phyloP scores from a whole-genome alignment of 192 early-diverging fungal species.

The Mortierella claussenii region DNA sequence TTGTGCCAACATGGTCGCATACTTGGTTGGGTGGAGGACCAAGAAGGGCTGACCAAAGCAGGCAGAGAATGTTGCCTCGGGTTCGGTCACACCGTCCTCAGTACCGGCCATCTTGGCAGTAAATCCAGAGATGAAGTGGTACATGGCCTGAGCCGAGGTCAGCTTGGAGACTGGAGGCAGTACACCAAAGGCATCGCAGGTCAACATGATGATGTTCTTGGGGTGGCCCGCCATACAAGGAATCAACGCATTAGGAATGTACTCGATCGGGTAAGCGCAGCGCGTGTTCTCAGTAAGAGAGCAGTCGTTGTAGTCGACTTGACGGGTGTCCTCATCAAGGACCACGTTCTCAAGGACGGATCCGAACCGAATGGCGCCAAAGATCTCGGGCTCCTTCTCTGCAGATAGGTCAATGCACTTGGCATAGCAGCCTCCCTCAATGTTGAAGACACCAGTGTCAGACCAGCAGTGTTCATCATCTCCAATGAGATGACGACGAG shows the following conservation, averaged over 20 bases:
- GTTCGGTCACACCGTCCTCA: slow-evolving; percentile 93
- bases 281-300: slow-evolving; percentile 96
- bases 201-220: slow-evolving; percentile 95
- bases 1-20: slow-evolving; percentile 95
- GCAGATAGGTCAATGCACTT: slow-evolving; percentile 95
- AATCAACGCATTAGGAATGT: slow-evolving; percentile 93
- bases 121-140: slow-evolving; percentile 98
- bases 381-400: slow-evolving; percentile 99
- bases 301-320: slow-evolving; percentile 86
- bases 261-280: slow-evolving; percentile 95
- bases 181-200: slow-evolving; percentile 97
- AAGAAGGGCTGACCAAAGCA: slow-evolving; percentile 98
- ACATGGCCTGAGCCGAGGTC: slow-evolving; percentile 90
- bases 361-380: slow-evolving; percentile 94
- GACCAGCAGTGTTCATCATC: slow-evolving; percentile 99
- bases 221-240: slow-evolving; percentile 89
- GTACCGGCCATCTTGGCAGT: slow-evolving; percentile 99
- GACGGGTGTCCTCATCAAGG: slow-evolving; percentile 76
- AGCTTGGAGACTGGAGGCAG: slow-evolving; percentile 93
- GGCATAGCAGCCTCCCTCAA: slow-evolving; percentile 99
- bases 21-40: slow-evolving; percentile 94
- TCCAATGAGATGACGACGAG: slow-evolving; percentile 92
- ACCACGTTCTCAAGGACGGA: slow-evolving; percentile 96
- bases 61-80: slow-evolving; percentile 91
- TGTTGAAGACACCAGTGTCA: slow-evolving; percentile 97